Base-by-base conservation (phyloP, 2,329 filamentous ascomycete genomes). In the Aspergillus udagawae region DNA sequence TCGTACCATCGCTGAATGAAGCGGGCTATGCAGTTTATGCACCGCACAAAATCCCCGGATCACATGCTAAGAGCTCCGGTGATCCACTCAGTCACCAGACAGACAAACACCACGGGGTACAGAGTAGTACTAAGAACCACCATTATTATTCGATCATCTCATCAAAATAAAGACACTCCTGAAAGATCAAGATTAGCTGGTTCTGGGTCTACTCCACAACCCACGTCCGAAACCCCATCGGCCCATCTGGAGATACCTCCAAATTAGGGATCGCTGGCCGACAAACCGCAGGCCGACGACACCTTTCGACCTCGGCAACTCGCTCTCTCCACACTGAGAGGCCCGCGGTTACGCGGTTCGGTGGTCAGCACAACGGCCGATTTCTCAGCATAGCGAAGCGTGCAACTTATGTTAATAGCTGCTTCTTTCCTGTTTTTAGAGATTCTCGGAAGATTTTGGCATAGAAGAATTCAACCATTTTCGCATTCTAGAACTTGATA, bases 251-350 rank as follows among this genome's bases (percentile, higher is more conserved):
- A 47, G 23, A 7, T 47, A 47, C 9, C 44, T 47, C 23, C 44
- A 10, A 47, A 47, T 25, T 47, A 14, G 44, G 44, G 21, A 47
- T 47, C 44, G 3, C 9, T 27, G 44, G 10, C 44, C 44, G 44
- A 47, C 20, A 12, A 25, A 14, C 12, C 9, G 21, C 23, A 12
- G 23, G 32, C 41, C 20, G 41, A 21, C 41, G 14, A 3, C n/a
- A n/a, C n/a, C 23, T 23, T 49, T 56, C 61, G 62, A 70, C 70
- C 70, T 72, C 70, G 70, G 70, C 67, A 71, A 66, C 57, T 71
- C 49, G 51, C 20, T 28, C 53, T 62, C 53, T 63, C 67, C 67
- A 67, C 67, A 66, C 52, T 55, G 1, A 60, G 38, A 61, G 54
- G 60, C 63, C 67, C 67, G 65, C 67, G 67, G 67, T 59, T 60